Evolutionary conservation across 345 rosid genomes (phyloP), one percentile per base, ranked within the genome.

Genomic region (Populus deltoides): DNA sequence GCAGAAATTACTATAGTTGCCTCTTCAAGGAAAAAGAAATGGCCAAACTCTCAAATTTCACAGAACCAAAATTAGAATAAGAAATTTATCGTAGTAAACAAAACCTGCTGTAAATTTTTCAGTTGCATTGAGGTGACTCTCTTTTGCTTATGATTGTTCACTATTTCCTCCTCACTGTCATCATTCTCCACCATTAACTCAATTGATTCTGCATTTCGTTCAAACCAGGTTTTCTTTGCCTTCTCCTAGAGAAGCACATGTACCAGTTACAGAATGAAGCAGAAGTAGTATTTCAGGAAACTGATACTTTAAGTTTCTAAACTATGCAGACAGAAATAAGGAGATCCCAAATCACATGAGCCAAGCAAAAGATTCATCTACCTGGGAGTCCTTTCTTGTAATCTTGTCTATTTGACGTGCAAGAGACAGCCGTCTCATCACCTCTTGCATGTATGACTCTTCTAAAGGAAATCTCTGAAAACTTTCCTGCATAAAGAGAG

Each of bases 111-210:
- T 18, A 76, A 66, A 10, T 67, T 72, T 47, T 71, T 76, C 80
- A 81, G 33, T 27, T 81, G 79, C 72, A 70, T 71, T 25, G 79
- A 51, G 20, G 71, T 43, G 53, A 43, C 43, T 68, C 33, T 74
- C 79, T 80, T 88, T 86, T 86, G 87, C 86, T 87, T 89, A 86
- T 77, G 80, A 25, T 79, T 90, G 78, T 86, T 88, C 47, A 82
- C 97, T 87, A 87, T 90, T 77, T 96, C 99, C 65, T 91, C 98
- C 84, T 96, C 99, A 77, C 94, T 93, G 75, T 93, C 98, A 27
- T 88, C 84, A 33, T 89, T 81, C 72, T 96, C 99, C 77, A 96
- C 65, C 38, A 84, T 85, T 25, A 93, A 83, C 81, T 91, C 94
- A 80, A 92, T 71, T 57, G 90, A 80, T 86, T 93, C 97, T 2